phyloP scores from a whole-genome alignment of 2,329 filamentous ascomycete genomes.

The Stachybotrys chlorohalonatus region DNA sequence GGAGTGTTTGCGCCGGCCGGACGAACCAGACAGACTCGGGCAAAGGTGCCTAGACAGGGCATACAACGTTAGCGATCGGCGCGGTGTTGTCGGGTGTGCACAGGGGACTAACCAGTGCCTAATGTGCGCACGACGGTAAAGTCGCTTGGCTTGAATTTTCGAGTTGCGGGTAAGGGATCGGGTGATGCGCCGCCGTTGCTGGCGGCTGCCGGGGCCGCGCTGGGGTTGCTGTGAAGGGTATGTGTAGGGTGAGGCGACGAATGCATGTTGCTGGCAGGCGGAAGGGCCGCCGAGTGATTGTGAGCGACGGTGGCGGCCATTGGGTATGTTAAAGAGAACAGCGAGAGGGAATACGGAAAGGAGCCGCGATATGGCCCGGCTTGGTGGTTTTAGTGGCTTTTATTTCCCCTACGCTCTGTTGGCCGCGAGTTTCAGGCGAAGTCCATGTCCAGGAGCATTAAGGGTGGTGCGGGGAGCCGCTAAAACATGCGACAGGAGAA shows the following conservation, averaged over 20 bases:
- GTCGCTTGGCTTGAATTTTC: conserved; percentile 34
- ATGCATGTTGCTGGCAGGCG: conserved; percentile 5
- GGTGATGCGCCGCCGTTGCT: conserved; percentile 1
- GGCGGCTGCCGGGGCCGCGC: conserved; percentile 6
- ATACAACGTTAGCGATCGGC: not conserved
- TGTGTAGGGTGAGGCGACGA: not conserved
- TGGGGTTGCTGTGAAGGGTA: conserved; percentile 3
- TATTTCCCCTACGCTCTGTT: not conserved
- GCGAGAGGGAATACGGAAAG: not conserved
- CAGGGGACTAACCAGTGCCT: conserved; percentile 52
- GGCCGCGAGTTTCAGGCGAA: not conserved
- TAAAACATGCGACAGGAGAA: not conserved
- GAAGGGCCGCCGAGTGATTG: conserved; percentile 16
- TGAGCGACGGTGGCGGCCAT: conserved; percentile 24
- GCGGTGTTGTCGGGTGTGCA: not conserved
- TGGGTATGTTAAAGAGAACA: not conserved
- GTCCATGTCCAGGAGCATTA: not conserved
- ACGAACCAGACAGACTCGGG: conserved; percentile 69
- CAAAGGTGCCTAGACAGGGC: conserved; percentile 57
- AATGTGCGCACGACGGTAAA: conserved; percentile 68
- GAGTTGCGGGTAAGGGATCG: conserved; percentile 15
- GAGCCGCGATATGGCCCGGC: not conserved
- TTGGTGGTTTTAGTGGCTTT: conserved; percentile 2
- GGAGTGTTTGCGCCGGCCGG: conserved; percentile 40
- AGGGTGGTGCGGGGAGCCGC: not conserved